A percentile compares a stretch with the other conserved stretches of the same genome.
Conservation (phyloP, 306 rosid genomes). For the Senna tora region DNA sequence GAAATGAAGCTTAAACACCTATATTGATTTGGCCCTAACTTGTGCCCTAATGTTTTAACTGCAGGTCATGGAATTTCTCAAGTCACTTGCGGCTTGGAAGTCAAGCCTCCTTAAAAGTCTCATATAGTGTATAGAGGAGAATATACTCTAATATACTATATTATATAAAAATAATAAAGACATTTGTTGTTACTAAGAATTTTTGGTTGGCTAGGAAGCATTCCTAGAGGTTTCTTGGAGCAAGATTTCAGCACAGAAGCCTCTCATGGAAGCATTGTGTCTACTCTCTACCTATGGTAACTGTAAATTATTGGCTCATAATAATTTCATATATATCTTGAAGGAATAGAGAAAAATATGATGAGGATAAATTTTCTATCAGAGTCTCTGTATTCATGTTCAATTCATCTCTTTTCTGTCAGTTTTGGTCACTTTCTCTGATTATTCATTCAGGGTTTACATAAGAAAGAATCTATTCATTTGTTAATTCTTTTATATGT, state of each 20-base stretch:
- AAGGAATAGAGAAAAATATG: constrained; percentile 28
- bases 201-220: constrained; percentile 42
- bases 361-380: constrained; percentile 21
- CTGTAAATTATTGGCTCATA: constrained; percentile 55
- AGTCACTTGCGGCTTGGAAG: constrained; percentile 75
- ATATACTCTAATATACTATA: constrained; percentile 47
- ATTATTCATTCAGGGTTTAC: constrained; percentile 11
- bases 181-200: constrained; percentile 25
- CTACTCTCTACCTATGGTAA: constrained; percentile 41
- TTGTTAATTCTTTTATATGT: constrained; percentile 43
- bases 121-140: constrained; percentile 51
- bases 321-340: constrained; percentile 25
- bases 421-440: constrained; percentile 37
- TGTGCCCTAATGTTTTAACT: constrained; percentile 10
- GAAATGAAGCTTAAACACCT: not conserved
- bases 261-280: constrained; percentile 39
- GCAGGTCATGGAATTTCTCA: constrained; percentile 95
- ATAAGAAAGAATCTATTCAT: constrained; percentile 31
- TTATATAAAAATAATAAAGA: constrained; percentile 39
- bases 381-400: constrained; percentile 35
- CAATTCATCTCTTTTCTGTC: constrained; percentile 25
- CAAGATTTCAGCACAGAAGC: constrained; percentile 44
- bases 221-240: constrained; percentile 50
- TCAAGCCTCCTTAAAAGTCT: constrained; percentile 58
- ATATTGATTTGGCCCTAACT: constrained; percentile 3